Evolutionary conservation across 2,329 filamentous ascomycete genomes (phyloP).

Genomic region (Pseudogymnoascus sp.): DNA sequence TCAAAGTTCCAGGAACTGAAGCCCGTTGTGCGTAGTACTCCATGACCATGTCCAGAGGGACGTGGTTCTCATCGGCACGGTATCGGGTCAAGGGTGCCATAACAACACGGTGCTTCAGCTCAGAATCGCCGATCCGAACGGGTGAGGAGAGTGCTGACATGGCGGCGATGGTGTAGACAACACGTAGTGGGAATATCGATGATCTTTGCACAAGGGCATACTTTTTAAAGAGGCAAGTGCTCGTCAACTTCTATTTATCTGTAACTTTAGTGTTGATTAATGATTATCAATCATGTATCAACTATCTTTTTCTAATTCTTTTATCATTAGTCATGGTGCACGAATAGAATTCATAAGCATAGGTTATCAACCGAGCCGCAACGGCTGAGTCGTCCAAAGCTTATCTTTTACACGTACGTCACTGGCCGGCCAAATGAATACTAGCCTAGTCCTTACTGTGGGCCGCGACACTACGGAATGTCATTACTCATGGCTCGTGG

Average conservation of each 20-base stretch:
- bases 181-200: not conserved
- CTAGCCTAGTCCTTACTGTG: not conserved
- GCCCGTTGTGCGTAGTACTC: conserved; percentile 47
- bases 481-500: not conserved
- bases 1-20: conserved; percentile 42
- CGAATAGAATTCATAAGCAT: not conserved
- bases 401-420: not conserved
- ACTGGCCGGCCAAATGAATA: not conserved
- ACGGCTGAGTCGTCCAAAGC: not conserved
- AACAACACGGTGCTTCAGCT: conserved; percentile 37
- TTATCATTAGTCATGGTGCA: not conserved
- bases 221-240: not conserved
- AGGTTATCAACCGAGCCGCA: not conserved
- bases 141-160: conserved; percentile 32
- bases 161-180: not conserved
- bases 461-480: not conserved
- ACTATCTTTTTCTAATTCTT: not conserved
- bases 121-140: conserved; percentile 33
- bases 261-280: too few relatives aligned
- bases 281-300: not conserved
- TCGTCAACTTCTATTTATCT: not conserved
- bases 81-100: conserved; percentile 42
- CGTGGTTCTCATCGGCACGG: conserved; percentile 37
- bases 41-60: conserved; percentile 34
- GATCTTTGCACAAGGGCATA: not conserved